Evolutionary conservation across 805 yeast genomes (phyloP), one percentile per base, ranked within the genome.

Genomic region (Peterozyma toletana): DNA sequence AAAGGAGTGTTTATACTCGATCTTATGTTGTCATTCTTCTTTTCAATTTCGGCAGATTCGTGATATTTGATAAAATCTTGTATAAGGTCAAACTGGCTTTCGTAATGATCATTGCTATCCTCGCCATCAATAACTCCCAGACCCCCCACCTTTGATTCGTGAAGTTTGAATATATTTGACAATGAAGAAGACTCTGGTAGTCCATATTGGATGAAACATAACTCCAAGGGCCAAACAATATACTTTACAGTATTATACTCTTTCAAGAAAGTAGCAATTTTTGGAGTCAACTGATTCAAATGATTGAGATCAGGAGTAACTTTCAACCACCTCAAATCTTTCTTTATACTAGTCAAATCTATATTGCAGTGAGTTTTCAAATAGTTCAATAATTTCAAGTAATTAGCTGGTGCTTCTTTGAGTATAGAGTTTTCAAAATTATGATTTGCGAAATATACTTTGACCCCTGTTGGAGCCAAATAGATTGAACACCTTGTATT

Each of bases 171-270:
- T 5, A 21, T 21, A 5, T 21, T 4, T 11, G 38, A 16, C 53
- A 50, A 30, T 6, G 29, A 11, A 7, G 18, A 15, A 2, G 29
- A 4, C 5, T 40, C 36, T 9, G 17, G 37, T 9, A 33, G 18
- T 11, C 42, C 75, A 43, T 70, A 63, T 54, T 85, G 93, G 4
- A 77, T 64, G 45, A 76, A 66, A 53, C 90, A 82, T 16, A 85
- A 62, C 38, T 74, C 76, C 53, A 82, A 62, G 0, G 95, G 95
- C 95, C 95, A 86, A 37, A 78, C 60, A 2, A 85, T 73, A 44
- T 68, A 77, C 53, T 80, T 80, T 39, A 44, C 30, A 27, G 67
- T 68, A 50, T 71, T 76, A 0, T 46, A 38, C 7, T 34, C 39
- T 40, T 64, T 66, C 38, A 80, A 65, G 56, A 75, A 84, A 18